Evolutionary conservation across 768 basidiomycete species (phyloP).

Genomic region (Boletus sp.): DNA sequence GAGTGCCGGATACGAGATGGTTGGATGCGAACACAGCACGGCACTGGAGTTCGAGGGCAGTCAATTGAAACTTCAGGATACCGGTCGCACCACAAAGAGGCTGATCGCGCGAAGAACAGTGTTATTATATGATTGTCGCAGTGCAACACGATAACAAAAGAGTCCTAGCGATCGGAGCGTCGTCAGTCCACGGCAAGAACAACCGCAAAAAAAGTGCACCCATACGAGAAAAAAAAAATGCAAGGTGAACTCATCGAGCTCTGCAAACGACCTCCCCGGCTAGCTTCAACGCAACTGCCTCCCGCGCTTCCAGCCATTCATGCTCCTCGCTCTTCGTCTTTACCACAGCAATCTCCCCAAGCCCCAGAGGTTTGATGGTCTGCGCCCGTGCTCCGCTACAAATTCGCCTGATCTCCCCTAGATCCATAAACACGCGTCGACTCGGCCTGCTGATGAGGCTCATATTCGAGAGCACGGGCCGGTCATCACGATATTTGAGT

Average conservation of each 20-base stretch:
- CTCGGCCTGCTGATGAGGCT: constrained; percentile 81
- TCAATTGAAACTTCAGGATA: not conserved
- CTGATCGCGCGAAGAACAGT: not conserved
- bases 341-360: constrained; percentile 92
- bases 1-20: not conserved
- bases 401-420: constrained; percentile 68
- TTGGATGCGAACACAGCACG: not conserved
- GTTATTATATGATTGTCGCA: not conserved
- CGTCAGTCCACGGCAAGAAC: constrained; percentile 2
- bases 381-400: constrained; percentile 82
- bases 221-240: not conserved
- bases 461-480: constrained; percentile 79
- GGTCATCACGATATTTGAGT: constrained; percentile 90
- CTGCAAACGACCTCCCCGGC: constrained; percentile 87
- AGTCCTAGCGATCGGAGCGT: not conserved
- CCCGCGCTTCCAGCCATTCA: constrained; percentile 90
- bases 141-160: not conserved
- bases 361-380: constrained; percentile 75
- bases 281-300: constrained; percentile 75
- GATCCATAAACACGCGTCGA: constrained; percentile 71
- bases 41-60: not conserved
- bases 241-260: constrained; percentile 44
- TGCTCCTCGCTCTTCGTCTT: constrained; percentile 65
- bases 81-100: not conserved
- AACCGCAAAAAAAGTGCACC: not conserved